phyloP scores from a whole-genome alignment of 306 rosid genomes.

The Cucumis melo region DNA sequence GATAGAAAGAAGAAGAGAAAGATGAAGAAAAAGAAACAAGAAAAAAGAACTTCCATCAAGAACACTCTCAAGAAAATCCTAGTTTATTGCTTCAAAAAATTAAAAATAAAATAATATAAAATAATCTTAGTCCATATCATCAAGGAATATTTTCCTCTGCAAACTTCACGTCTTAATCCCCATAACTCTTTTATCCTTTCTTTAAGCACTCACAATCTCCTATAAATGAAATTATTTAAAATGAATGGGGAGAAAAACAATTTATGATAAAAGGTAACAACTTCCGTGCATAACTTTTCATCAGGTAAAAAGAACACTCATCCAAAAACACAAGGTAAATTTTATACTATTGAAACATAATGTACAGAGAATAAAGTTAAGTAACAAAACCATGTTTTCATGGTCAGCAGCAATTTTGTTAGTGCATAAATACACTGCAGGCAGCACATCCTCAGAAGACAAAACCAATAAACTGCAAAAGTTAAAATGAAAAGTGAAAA shows the following conservation, averaged over 20 bases:
- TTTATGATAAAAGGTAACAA: not conserved
- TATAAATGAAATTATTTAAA: not conserved
- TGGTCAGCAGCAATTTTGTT: conserved; percentile 81
- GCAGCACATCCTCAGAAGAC: conserved; percentile 78
- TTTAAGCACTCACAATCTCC: not conserved
- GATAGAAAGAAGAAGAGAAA: no score
- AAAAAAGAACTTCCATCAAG: not conserved
- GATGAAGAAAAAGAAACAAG: no score
- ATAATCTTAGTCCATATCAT: not conserved
- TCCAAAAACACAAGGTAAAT: not conserved
- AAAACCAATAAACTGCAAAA: conserved; percentile 59
- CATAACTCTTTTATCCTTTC: not conserved
- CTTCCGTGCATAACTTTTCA: not conserved
- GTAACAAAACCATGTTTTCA: conserved; percentile 47
- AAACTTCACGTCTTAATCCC: not conserved
- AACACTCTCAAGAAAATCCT: not conserved
- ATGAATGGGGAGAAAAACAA: not conserved
- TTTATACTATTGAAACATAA: not conserved
- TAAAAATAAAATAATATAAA: no score
- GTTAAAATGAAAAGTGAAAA: conserved; percentile 1
- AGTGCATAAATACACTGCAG: conserved; percentile 82
- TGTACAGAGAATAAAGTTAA: not conserved
- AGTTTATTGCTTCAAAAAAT: not conserved
- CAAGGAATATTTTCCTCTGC: not conserved
- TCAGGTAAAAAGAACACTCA: not conserved